These are phyloP conservation scores for Geranium brycei DNA, from an alignment of 345 rosid genomes.

Conservation along the genomic window DNA sequence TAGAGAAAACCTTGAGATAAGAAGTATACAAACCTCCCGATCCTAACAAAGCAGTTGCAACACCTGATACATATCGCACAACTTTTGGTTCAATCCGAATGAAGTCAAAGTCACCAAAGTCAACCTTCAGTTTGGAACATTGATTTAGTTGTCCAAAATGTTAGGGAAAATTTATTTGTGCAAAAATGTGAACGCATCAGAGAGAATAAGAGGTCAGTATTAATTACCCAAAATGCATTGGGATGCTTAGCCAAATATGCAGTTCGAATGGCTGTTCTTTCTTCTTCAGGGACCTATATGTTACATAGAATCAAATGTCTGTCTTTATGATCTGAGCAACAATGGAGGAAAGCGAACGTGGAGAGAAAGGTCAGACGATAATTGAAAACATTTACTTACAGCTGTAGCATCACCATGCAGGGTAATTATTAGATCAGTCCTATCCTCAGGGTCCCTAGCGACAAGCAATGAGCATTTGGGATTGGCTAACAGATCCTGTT, in stretches of 20 bases:
- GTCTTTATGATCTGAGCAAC: not conserved
- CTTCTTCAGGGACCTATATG: slow-evolving; percentile 54
- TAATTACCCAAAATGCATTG: slow-evolving; percentile 75
- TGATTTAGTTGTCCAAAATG: slow-evolving; percentile 11
- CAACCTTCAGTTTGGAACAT: slow-evolving; percentile 47
- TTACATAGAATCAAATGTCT: not conserved
- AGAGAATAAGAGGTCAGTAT: slow-evolving; percentile 10
- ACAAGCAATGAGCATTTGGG: slow-evolving; percentile 82
- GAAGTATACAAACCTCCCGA: slow-evolving; percentile 64
- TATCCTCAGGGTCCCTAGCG: slow-evolving; percentile 75
- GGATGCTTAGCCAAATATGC: slow-evolving; percentile 84
- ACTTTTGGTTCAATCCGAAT: slow-evolving; percentile 64
- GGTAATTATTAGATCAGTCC: slow-evolving; percentile 72
- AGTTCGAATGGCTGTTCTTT: slow-evolving; percentile 47
- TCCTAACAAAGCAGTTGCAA: slow-evolving; percentile 82
- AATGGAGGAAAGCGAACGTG: not conserved
- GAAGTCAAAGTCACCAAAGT: slow-evolving; percentile 91
- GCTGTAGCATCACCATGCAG: slow-evolving; percentile 73
- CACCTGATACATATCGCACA: slow-evolving; percentile 77
- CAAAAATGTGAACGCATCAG: slow-evolving; percentile 2
- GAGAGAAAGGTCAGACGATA: not conserved
- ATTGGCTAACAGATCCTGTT: slow-evolving; percentile 71
- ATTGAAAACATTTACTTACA: slow-evolving; percentile 28
- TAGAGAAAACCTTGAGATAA: not conserved
- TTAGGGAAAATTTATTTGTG: slow-evolving; percentile 1